phyloP scores from a whole-genome alignment of 225 moss, liverwort and hornwort species.

The Marchantia polymorpha region DNA sequence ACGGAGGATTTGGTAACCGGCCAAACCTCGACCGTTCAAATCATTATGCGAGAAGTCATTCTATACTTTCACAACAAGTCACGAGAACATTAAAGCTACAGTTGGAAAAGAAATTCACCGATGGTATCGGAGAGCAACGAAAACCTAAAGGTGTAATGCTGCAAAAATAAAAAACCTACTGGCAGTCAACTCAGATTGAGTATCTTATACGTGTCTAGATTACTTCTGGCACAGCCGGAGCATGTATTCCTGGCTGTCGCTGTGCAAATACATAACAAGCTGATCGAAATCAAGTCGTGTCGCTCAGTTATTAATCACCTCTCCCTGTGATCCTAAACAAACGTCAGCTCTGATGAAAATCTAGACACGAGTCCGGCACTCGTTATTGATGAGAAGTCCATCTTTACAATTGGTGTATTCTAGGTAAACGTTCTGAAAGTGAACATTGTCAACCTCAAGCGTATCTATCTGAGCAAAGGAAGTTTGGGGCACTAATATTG shows the following conservation, averaged over 20 bases:
- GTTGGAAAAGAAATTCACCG: neutral
- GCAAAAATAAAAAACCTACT: neutral
- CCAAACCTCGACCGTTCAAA: too few species aligned
- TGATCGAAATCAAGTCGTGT: neutral
- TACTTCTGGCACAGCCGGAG: conserved; percentile 1
- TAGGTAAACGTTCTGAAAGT: too few species aligned
- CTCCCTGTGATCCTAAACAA: neutral
- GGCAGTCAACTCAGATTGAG: neutral
- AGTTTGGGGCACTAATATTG: neutral
- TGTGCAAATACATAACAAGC: neutral
- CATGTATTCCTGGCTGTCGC: neutral
- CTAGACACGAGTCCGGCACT: neutral
- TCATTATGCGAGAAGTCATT: too few species aligned
- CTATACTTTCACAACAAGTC: too few species aligned
- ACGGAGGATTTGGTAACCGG: too few species aligned
- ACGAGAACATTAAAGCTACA: neutral
- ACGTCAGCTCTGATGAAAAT: neutral
- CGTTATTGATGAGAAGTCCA: neutral
- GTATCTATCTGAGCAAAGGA: neutral
- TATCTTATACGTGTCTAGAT: neutral
- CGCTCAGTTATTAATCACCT: neutral
- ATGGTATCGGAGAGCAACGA: neutral
- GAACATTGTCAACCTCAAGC: too few species aligned
- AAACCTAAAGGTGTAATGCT: neutral
- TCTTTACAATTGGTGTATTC: neutral